These are phyloP conservation scores for Mrakia gelida DNA, from an alignment of 768 basidiomycete species.

Conservation along the genomic window DNA sequence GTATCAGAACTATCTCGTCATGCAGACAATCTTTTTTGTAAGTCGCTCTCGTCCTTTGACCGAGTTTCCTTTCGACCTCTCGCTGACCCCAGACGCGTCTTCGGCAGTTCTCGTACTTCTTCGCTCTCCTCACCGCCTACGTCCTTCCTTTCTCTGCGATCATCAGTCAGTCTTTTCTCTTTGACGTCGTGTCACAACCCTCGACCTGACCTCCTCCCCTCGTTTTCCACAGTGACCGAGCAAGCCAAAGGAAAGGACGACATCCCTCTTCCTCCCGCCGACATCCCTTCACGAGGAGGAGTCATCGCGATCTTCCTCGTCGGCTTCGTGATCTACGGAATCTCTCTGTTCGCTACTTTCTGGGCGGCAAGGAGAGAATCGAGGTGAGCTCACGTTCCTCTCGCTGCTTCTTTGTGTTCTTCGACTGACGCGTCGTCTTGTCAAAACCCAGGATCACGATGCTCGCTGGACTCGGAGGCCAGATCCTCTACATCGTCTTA, in stretches of 20 bases:
- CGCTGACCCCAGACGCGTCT: not conserved
- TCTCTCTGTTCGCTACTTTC: not conserved
- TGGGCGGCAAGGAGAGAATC: not conserved
- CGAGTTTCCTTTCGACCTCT: no score
- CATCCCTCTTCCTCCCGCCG: not conserved
- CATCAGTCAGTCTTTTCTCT: not conserved
- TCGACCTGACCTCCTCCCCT: not conserved
- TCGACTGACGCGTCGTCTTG: no score
- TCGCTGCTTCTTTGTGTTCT: not conserved
- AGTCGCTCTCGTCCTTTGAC: not conserved
- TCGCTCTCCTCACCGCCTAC: slow-evolving; percentile 6
- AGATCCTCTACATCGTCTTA: not conserved
- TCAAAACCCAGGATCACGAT: not conserved
- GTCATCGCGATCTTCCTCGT: not conserved
- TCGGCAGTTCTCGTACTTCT: not conserved
- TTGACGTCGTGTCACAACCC: no score
- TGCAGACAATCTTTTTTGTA: not conserved
- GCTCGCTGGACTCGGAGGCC: not conserved
- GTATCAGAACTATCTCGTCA: not conserved
- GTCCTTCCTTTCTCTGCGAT: slow-evolving; percentile 6
- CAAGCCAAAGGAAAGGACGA: not conserved
- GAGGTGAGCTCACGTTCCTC: not conserved
- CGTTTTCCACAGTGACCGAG: not conserved
- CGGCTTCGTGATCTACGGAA: not conserved
- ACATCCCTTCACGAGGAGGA: slow-evolving; percentile 5